These are phyloP conservation scores for Arctium minus DNA, from an alignment of 129 eudicot species.

Conservation along the genomic window DNA sequence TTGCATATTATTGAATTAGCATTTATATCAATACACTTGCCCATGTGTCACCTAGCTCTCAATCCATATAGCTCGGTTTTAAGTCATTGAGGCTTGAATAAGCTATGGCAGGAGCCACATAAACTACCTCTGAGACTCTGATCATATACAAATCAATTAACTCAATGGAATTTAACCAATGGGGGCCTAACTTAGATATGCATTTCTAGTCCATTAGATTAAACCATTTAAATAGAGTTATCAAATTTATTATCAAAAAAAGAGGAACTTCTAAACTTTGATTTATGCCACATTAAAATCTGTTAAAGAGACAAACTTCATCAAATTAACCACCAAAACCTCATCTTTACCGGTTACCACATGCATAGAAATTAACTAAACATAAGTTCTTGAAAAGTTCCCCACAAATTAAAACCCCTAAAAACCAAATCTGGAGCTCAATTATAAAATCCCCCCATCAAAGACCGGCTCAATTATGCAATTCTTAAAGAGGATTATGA, in stretches of 20 bases:
- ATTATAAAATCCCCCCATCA: not conserved
- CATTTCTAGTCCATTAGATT: not conserved
- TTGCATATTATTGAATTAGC: too few species aligned
- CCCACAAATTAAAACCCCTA: conserved; percentile 1
- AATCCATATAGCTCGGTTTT: too few species aligned
- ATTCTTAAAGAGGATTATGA: not conserved
- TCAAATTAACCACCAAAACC: conserved; percentile 3
- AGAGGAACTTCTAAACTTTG: not conserved
- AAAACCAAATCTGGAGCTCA: conserved; percentile 11
- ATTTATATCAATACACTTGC: too few species aligned
- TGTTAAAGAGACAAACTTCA: not conserved
- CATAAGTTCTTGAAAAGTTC: not conserved
- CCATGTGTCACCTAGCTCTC: too few species aligned
- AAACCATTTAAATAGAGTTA: not conserved
- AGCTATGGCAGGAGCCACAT: too few species aligned
- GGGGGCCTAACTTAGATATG: not conserved
- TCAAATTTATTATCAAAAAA: not conserved
- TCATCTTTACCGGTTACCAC: not conserved
- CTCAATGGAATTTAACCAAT: too few species aligned
- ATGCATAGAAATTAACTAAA: not conserved
- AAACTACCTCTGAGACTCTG: too few species aligned
- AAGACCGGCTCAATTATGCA: not conserved
- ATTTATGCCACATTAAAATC: not conserved
- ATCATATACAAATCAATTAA: too few species aligned
- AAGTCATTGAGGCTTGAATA: too few species aligned